These are phyloP conservation scores for Hibiscus trionum DNA, from an alignment of 345 rosid species.

Conservation along the genomic window DNA sequence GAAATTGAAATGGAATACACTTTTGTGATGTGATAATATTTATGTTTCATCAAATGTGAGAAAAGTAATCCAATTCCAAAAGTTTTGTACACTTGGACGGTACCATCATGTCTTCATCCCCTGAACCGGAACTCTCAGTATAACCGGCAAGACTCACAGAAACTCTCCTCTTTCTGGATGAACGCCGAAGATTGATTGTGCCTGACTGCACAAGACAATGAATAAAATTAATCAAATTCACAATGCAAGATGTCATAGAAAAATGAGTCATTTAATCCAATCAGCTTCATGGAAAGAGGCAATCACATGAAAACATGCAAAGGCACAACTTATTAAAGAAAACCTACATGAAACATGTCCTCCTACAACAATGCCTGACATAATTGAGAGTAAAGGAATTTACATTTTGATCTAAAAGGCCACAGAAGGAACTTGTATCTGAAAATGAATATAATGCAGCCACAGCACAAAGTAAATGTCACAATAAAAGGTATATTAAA, in stretches of 20 bases:
- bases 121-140: constrained; percentile 86
- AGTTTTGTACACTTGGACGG: neutral
- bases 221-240: constrained; percentile 16
- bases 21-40: neutral
- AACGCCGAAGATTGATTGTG: constrained; percentile 80
- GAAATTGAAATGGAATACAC: neutral
- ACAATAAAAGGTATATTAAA: no score
- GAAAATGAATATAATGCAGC: neutral
- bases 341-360: neutral
- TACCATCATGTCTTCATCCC: constrained; percentile 91
- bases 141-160: constrained; percentile 70
- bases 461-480: neutral
- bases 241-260: neutral
- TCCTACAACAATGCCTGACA: neutral
- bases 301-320: constrained; percentile 6
- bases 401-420: neutral
- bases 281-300: constrained; percentile 15
- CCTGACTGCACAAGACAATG: constrained; percentile 41
- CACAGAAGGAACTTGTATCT: neutral
- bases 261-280: constrained; percentile 8
- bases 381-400: neutral
- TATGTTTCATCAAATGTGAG: neutral
- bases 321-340: constrained; percentile 1
- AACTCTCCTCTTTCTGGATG: constrained; percentile 81
- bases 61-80: neutral